phyloP scores from a whole-genome alignment of 345 rosid species.

The Euphorbia peplus region DNA sequence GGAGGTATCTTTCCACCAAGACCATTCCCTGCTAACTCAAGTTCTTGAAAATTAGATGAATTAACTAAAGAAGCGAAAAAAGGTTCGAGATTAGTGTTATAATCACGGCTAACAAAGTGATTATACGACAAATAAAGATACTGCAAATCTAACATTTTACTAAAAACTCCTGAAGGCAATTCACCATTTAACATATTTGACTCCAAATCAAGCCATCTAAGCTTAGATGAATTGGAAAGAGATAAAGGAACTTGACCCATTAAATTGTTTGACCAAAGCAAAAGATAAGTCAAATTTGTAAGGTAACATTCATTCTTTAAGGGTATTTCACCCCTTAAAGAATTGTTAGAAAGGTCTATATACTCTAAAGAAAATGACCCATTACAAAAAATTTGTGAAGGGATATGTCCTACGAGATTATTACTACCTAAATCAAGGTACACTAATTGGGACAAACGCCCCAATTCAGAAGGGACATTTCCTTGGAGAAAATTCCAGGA shows the following conservation, averaged over 20 bases:
- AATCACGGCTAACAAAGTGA: constrained; percentile 57
- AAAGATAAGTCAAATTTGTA: constrained; percentile 49
- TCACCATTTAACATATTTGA: constrained; percentile 69
- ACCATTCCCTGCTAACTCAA: constrained; percentile 71
- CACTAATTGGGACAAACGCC: constrained; percentile 39
- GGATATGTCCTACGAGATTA: constrained; percentile 51
- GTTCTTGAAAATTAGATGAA: constrained; percentile 60
- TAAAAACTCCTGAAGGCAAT: constrained; percentile 57
- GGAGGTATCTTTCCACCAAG: constrained; percentile 69
- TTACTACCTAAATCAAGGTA: constrained; percentile 67
- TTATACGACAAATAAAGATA: constrained; percentile 81
- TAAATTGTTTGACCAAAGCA: constrained; percentile 79
- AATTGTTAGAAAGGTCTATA: constrained; percentile 77
- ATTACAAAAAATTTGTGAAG: constrained; percentile 58
- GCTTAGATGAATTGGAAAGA: constrained; percentile 61
- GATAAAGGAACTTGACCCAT: constrained; percentile 54
- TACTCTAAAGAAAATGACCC: constrained; percentile 50
- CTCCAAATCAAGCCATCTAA: constrained; percentile 80
- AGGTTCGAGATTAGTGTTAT: constrained; percentile 73
- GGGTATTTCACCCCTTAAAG: constrained; percentile 61
- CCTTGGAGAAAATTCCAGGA: constrained; percentile 71
- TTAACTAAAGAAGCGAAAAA: constrained; percentile 64
- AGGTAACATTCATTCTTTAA: constrained; percentile 47
- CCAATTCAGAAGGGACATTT: constrained; percentile 53
- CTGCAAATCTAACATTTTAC: constrained; percentile 59